Evolutionary conservation across 1,139 yeast species (phyloP).

Genomic region (Nadsonia starkeyi-henricii): DNA sequence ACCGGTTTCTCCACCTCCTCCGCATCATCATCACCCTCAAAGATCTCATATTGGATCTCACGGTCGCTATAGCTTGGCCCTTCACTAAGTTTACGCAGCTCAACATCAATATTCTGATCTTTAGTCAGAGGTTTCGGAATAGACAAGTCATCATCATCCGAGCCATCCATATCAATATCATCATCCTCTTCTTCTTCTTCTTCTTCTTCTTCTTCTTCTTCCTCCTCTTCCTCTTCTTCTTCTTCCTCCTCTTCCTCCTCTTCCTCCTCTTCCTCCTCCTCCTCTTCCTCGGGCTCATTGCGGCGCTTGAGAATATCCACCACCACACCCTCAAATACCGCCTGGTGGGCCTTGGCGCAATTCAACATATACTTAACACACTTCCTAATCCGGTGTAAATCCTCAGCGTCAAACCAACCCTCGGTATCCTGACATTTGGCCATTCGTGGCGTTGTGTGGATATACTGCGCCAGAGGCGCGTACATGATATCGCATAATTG

Average conservation of each 20-base stretch:
- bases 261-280: slow-evolving; percentile 57
- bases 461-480: slow-evolving; percentile 39
- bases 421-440: slow-evolving; percentile 25
- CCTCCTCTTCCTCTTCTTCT: background rate
- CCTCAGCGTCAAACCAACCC: slow-evolving; percentile 67
- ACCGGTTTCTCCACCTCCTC: background rate
- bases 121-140: background rate
- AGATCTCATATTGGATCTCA: slow-evolving; percentile 1
- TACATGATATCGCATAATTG: slow-evolving; percentile 77
- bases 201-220: slow-evolving; percentile 4
- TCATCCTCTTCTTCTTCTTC: background rate
- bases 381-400: slow-evolving; percentile 50
- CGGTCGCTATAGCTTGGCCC: background rate
- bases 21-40: slow-evolving; percentile 3
- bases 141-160: no score
- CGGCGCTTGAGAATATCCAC: slow-evolving; percentile 27
- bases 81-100: background rate
- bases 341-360: slow-evolving; percentile 52
- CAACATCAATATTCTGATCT: background rate
- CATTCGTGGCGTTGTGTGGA: slow-evolving; percentile 28
- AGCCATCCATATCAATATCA: no score
- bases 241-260: slow-evolving; percentile 29
- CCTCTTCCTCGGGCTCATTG: slow-evolving; percentile 37
- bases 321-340: slow-evolving; percentile 26
- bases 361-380: slow-evolving; percentile 28